Evolutionary conservation across 805 yeast genomes (phyloP), one percentile per base, ranked within the genome.

Genomic region (Pichia nanzhaoensis): DNA sequence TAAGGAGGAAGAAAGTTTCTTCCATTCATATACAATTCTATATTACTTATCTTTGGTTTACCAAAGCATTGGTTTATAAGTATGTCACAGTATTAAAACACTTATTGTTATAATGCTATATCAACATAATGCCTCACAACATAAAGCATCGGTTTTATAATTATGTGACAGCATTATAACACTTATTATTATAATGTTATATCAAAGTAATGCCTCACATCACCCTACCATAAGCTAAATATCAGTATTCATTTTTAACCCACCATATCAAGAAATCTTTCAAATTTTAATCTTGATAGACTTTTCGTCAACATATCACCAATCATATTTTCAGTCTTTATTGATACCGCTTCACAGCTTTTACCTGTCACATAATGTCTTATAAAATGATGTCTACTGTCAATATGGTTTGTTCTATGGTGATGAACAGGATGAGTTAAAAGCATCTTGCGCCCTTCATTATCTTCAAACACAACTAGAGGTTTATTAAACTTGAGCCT

Each of bases 391-490:
- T 41, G 39, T 10, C 24, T 43, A 31, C 35, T 27, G 22, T 35
- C 40, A 30, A 42, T 37, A 32, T 42, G 40, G n/a, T 37, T 42
- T 18, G 41, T 42, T 19, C 41, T 27, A 20, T 42, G 45, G 16
- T 42, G 41, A 21, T 37, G 37, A 9, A 20, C 41, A 10, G 41
- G 37, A 22, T 42, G 36, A 17, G 22, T 27, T 4, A 37, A 37
- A 6, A 42, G 18, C 37, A 42, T 20, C n/a, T 21, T 32, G 36
- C 37, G 36, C 8, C 37, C 39, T 30, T 42, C 40, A 21, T 42
- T 35, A 9, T 42, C 27, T 37, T 36, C 41, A 37, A 24, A 37
- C 31, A 42, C 36, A 31, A 20, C 12, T 24, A 24, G 30, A 4
- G 19, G 27, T 20, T 8, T 18, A 17, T 36, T 39, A 18, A 39